Conservation (phyloP, 805 yeast genomes). For the Saturnispora galanensis region DNA sequence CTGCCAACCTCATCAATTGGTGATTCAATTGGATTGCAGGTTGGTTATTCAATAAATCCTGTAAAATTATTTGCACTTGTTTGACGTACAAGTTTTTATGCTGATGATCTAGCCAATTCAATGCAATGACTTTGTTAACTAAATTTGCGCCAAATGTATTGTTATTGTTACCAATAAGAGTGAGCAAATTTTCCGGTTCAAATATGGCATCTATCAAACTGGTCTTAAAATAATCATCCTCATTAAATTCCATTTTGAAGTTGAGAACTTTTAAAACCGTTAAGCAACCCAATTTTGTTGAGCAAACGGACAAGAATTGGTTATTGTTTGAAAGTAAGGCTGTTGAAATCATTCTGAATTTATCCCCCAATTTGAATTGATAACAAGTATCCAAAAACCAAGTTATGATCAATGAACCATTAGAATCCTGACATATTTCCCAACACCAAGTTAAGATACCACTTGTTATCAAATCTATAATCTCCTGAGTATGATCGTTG, state of each 20-base stretch:
- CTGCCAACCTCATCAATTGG: slow-evolving; percentile 77
- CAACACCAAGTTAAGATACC: slow-evolving; percentile 71
- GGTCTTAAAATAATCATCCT: slow-evolving; percentile 3
- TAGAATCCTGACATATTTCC: slow-evolving; percentile 69
- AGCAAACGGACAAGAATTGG: slow-evolving; percentile 20
- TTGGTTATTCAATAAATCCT: slow-evolving; percentile 46
- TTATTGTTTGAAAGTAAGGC: slow-evolving; percentile 10
- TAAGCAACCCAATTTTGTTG: slow-evolving; percentile 63
- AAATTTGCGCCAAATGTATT: slow-evolving; percentile 50
- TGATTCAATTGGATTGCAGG: slow-evolving; percentile 54
- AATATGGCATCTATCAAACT: background rate
- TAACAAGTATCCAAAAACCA: slow-evolving; percentile 89
- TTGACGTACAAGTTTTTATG: slow-evolving; percentile 47
- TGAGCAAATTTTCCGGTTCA: background rate
- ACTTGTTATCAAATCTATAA: slow-evolving; percentile 61
- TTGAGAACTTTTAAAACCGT: slow-evolving; percentile 69
- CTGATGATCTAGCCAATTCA: slow-evolving; percentile 53
- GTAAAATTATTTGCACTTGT: slow-evolving; percentile 54
- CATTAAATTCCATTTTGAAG: slow-evolving; percentile 34
- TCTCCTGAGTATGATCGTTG: slow-evolving; percentile 42
- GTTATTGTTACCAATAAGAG: background rate
- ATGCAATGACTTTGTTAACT: slow-evolving; percentile 66
- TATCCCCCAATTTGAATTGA: slow-evolving; percentile 34
- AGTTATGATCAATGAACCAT: slow-evolving; percentile 81
- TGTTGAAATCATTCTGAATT: slow-evolving; percentile 46